Evolutionary conservation across 1,284 basidiomycete species (phyloP), one percentile per base, ranked within the genome.

Genomic region (Singerocomus inundabilis): DNA sequence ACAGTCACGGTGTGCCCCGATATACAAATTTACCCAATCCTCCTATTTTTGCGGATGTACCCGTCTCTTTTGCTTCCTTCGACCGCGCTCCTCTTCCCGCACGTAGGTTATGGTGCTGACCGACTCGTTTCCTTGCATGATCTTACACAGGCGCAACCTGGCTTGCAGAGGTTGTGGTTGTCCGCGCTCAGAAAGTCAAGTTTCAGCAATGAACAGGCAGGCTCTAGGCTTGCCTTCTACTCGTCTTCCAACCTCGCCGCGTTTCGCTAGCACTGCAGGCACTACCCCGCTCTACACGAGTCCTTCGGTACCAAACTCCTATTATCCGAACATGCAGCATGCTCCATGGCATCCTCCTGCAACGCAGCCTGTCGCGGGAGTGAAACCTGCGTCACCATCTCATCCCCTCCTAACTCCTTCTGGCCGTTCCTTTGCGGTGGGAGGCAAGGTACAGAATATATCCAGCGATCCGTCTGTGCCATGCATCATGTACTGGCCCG

Each of bases 401-500:
- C 83, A 85, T 53, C 85, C 84, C 18, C 73, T 88, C 39, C 77
- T 91, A 52, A 91, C 89, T 4, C 89, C 88, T 4, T 88, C 85
- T 15, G 88, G 88, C 1, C 79, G 84, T 15, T 78, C 81, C 7
- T 83, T 91, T 55, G 81, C 84, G 37, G 67, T 78, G 25, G 86
- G 87, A 46, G 88, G 88, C 9, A 80, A 80, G 53, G 86, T 91
- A 12, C 85, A 84, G 59, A 90, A 91, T 60, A 68, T 91, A 52
- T 89, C 86, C 16, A 70, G 58, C 33, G 85, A 91, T 60, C 85
- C 87, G 11, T 63, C 82, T 37, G 59, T 71, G 32, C 85, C 88
- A 2, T 88, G 88, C 58, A 76, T 89, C 69, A 84, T 91, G 81
- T 91, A 85, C 61, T 91, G 88, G 89, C 88, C 89, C 6, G 88